phyloP scores from a whole-genome alignment of 2,329 filamentous ascomycete genomes.

The Huntiella decipiens region DNA sequence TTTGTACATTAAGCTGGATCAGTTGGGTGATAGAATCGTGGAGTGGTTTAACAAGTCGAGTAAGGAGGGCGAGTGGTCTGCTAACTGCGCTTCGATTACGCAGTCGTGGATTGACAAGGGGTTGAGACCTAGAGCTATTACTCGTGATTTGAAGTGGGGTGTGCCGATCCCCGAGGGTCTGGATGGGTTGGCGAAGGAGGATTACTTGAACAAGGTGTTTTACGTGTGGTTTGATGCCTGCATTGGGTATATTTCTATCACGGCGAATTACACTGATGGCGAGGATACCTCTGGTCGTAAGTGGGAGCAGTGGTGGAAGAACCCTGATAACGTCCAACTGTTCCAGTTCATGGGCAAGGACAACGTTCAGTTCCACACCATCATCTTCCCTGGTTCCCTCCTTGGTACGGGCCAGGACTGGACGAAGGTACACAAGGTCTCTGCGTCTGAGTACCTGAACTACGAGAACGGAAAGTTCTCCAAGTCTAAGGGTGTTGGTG shows the following conservation, averaged over 20 bases:
- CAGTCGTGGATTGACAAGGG: slow-evolving; percentile 70
- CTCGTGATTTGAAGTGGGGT: slow-evolving; percentile 84
- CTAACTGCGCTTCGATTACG: slow-evolving; percentile 58
- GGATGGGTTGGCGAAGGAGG: slow-evolving; percentile 31
- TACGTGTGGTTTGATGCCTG: slow-evolving; percentile 91
- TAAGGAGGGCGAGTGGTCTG: slow-evolving; percentile 55
- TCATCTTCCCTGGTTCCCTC: slow-evolving; percentile 79
- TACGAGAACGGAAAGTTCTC: slow-evolving; percentile 84
- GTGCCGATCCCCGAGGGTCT: slow-evolving; percentile 33
- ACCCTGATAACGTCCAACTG: slow-evolving; percentile 69
- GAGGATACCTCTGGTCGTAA: slow-evolving; percentile 32
- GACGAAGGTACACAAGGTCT: slow-evolving; percentile 78
- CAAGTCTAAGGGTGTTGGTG: slow-evolving; percentile 74
- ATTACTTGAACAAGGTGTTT: slow-evolving; percentile 49
- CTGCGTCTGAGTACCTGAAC: slow-evolving; percentile 72
- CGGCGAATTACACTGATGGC: slow-evolving; percentile 59
- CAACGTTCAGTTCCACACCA: slow-evolving; percentile 41
- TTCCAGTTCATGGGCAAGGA: slow-evolving; percentile 91
- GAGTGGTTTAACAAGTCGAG: slow-evolving; percentile 60
- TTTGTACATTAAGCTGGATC: slow-evolving; percentile 72
- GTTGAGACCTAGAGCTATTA: slow-evolving; percentile 72
- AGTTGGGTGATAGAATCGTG: slow-evolving; percentile 57
- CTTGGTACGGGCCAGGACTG: slow-evolving; percentile 69
- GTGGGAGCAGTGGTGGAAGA: slow-evolving; percentile 91
- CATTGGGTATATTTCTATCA: slow-evolving; percentile 91